These are phyloP conservation scores for Besnoitia besnoiti DNA, from an alignment of 169 alveolate genomes.

Conservation along the genomic window DNA sequence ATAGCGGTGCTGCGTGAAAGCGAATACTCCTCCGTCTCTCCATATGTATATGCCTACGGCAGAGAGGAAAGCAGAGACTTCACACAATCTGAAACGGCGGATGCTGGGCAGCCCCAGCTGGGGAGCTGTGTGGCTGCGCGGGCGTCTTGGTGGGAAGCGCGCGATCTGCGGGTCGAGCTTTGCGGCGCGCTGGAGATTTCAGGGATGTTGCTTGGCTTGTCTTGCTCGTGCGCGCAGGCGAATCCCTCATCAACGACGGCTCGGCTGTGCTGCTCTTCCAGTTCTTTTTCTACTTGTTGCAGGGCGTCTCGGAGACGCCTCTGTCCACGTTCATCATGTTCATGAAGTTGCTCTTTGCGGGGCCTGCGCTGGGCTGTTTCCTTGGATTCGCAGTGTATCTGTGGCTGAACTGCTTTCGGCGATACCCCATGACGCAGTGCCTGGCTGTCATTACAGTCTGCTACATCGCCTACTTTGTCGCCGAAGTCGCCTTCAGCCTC, in stretches of 20 bases:
- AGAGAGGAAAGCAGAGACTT: too few relatives aligned
- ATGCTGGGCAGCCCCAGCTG: too few relatives aligned
- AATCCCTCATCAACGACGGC: conserved; percentile 88
- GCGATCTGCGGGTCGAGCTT: too few relatives aligned
- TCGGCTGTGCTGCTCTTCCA: conserved; percentile 85
- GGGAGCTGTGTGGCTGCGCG: too few relatives aligned
- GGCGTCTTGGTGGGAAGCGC: too few relatives aligned
- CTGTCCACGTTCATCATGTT: conserved; percentile 77
- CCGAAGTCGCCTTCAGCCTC: conserved; percentile 80
- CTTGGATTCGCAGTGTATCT: conserved; percentile 79
- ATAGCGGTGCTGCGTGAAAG: too few relatives aligned
- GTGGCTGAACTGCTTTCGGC: conserved; percentile 83
- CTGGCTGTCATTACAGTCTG: conserved; percentile 62
- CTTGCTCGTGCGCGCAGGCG: conserved; percentile 56
- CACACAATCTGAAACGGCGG: too few relatives aligned
- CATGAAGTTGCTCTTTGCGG: conserved; percentile 79
- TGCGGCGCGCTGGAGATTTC: too few relatives aligned
- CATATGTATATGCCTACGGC: too few relatives aligned
- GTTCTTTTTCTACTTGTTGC: conserved; percentile 80
- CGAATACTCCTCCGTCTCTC: too few relatives aligned
- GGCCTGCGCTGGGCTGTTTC: conserved; percentile 84
- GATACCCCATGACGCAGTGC: conserved; percentile 81
- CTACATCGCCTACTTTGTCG: conserved; percentile 80
- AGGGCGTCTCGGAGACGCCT: conserved; percentile 77
- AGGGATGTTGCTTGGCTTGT: too few relatives aligned